Percentiles rank a stretch among this genome's conserved stretches.
Conservation (phyloP, 345 rosid genomes). For the Linum usitatissimum region DNA sequence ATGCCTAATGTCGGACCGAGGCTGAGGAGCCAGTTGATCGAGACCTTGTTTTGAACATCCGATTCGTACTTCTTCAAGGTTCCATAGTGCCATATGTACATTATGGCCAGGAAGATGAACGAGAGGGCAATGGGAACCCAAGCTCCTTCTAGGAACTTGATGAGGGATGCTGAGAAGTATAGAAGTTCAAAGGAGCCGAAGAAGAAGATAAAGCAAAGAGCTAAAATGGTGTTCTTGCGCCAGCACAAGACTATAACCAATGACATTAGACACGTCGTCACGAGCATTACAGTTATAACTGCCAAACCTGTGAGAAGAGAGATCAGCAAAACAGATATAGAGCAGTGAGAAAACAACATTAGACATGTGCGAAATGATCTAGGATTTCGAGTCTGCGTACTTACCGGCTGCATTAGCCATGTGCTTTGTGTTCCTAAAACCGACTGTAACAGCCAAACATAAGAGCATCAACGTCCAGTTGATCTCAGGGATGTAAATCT, state of each 20-base stretch:
- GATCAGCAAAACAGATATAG: constrained; percentile 12
- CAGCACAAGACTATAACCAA: constrained; percentile 74
- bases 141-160: constrained; percentile 76
- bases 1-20: constrained; percentile 93
- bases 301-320: constrained; percentile 57
- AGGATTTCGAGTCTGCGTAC: not conserved
- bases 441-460: constrained; percentile 12
- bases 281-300: constrained; percentile 71
- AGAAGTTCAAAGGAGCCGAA: constrained; percentile 69
- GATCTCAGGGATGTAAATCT: constrained; percentile 14
- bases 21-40: constrained; percentile 79
- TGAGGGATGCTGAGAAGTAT: constrained; percentile 75
- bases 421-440: constrained; percentile 6
- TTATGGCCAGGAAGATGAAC: constrained; percentile 47
- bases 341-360: not conserved
- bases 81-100: constrained; percentile 94
- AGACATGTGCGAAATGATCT: not conserved
- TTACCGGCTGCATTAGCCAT: not conserved
- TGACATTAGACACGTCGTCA: constrained; percentile 86
- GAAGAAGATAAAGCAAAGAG: constrained; percentile 46
- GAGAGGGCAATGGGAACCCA: constrained; percentile 86
- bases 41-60: constrained; percentile 93
- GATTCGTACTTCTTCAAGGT: constrained; percentile 77
- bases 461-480: constrained; percentile 12
- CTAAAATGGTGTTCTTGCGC: constrained; percentile 52